Evolutionary conservation across 495 filamentous ascomycete genomes (phyloP), one percentile per base, ranked within the genome.

Genomic region (Bryoglossum gracile): DNA sequence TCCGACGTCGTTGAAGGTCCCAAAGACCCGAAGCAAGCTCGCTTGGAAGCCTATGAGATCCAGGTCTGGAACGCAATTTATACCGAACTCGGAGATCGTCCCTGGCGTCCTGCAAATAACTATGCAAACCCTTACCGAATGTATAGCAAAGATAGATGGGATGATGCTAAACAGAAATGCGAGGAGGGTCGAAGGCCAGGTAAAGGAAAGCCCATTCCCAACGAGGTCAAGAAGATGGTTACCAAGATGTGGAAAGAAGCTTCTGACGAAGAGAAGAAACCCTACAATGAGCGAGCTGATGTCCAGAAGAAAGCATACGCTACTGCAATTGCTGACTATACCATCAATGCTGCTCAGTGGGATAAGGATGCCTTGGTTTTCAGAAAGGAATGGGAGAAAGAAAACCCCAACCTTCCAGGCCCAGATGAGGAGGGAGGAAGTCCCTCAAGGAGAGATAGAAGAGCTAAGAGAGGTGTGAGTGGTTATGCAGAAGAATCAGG

Each of bases 231-330:
- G 26, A 73, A 78, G 8, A 86, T 85, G 50, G 73, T 91, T 16
- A 86, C 89, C 14, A 79, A 82, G 57, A 89, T 89, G 86, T 98
- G 92, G 92, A 82, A 84, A 52, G 81, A 86, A 46, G 82, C 85
- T 0, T 56, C 70, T 3, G 73, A 75, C 8, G 85, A 82, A 26
- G 73, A 75, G 51, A 84, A 83, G 61, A 69, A 74, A 59, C 89
- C 87, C 21, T 96, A 86, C 56, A 67, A 87, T 46, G 82, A 86
- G 30, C 72, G 80, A 59, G 82, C 82, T 3, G 77, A 83, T 50
- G 74, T 70, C 14, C 79, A 85, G 51, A 87, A 86, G 51, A 70
- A 74, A 41, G 66, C 57, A 4, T 82, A 87, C 57, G 69, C 68
- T n/a, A 69, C 75, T 50, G 70, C 72, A 3, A 61, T 78, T 48